phyloP scores from a whole-genome alignment of 1,284 basidiomycete species.

The Ganoderma multipileum region DNA sequence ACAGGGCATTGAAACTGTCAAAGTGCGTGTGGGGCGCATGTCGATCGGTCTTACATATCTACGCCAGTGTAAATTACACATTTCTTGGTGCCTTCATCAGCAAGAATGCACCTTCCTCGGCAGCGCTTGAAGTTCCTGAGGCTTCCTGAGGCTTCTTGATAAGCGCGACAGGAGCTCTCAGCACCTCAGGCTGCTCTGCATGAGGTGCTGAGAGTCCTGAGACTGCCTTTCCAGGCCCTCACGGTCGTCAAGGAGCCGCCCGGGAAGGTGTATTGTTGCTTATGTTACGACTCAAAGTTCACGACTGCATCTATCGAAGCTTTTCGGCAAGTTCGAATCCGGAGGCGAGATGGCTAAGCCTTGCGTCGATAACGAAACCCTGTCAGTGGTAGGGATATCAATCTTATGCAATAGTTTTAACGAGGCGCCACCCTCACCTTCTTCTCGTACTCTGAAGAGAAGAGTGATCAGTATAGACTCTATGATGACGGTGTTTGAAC shows the following conservation, averaged over 20 bases:
- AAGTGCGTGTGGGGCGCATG: background rate
- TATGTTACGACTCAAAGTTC: background rate
- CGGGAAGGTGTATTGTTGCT: too few relatives aligned
- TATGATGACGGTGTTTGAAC: background rate
- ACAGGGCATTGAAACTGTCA: background rate
- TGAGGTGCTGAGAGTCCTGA: too few relatives aligned
- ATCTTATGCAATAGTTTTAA: conserved; percentile 16
- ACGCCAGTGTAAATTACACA: background rate
- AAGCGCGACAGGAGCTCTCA: too few relatives aligned
- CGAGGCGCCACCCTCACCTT: conserved; percentile 47
- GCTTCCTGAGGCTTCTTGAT: too few relatives aligned
- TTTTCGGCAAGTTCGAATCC: conserved; percentile 66
- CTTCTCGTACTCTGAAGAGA: conserved; percentile 64
- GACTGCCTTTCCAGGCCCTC: too few relatives aligned
- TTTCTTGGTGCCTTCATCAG: too few relatives aligned
- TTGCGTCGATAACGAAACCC: conserved; percentile 83
- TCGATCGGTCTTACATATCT: background rate
- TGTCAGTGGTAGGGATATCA: conserved; percentile 35
- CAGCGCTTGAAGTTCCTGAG: too few relatives aligned
- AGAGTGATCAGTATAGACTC: background rate
- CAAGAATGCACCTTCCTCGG: too few relatives aligned
- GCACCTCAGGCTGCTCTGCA: too few relatives aligned
- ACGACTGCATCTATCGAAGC: conserved; percentile 18
- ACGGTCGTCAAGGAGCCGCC: too few relatives aligned
- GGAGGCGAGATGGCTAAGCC: conserved; percentile 73